Conservation (phyloP, 1,284 basidiomycete genomes). For the Schizophyllum amplum region DNA sequence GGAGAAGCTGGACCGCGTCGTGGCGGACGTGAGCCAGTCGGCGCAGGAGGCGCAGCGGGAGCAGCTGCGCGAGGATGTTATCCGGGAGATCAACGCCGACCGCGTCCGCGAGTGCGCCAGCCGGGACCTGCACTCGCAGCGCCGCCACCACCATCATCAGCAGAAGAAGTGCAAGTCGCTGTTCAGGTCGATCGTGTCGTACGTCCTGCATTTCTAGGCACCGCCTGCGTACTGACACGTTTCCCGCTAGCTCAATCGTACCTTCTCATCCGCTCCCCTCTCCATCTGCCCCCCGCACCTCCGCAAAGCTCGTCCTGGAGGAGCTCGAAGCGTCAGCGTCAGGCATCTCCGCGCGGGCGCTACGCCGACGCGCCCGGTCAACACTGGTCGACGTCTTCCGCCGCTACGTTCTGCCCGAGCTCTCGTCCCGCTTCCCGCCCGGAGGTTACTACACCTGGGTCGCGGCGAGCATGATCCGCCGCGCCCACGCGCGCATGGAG, state of each 20-base stretch:
- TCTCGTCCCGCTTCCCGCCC: conserved; percentile 21
- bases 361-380: conserved; percentile 66
- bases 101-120: conserved; percentile 12
- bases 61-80: conserved; percentile 22
- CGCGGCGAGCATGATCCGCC: conserved; percentile 43
- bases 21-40: conserved; percentile 44
- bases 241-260: conserved; percentile 11
- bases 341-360: conserved; percentile 27
- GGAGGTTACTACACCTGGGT: conserved; percentile 47
- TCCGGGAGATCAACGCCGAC: not conserved
- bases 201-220: not conserved
- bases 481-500: conserved; percentile 38
- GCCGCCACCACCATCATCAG: not conserved
- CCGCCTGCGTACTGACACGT: not conserved
- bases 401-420: conserved; percentile 50
- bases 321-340: conserved; percentile 16
- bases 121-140: conserved; percentile 10
- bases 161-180: conserved; percentile 5
- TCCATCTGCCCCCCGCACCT: conserved; percentile 20
- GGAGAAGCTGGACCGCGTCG: conserved; percentile 37
- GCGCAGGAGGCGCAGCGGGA: conserved; percentile 30
- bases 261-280: conserved; percentile 18
- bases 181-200: not conserved
- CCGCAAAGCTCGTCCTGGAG: conserved; percentile 17
- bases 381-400: conserved; percentile 71